Base-by-base conservation (phyloP, 148 eudicot genomes). In the Arbutus unedo region DNA sequence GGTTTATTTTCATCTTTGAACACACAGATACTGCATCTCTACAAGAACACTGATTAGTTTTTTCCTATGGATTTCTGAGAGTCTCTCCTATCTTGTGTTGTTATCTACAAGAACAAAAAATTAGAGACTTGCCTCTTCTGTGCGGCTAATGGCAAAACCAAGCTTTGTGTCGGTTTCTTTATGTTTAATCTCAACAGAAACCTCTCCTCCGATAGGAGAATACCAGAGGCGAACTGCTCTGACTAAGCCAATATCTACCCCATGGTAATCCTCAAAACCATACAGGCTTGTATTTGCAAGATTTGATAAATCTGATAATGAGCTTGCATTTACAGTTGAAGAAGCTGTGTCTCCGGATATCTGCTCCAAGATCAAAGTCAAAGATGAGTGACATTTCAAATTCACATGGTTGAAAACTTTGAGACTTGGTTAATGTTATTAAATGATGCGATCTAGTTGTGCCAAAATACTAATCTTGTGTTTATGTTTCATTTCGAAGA, bases 221-320 rank as follows among this genome's bases (percentile, higher is more conserved):
- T 89, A 94, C 98, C 98, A 94, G 68, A 94, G 90, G 47, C 98
- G 93, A 86, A 92, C 90, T 19, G 95, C 92, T 88, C 93, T 88
- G 14, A 94, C 97, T 9, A 94, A 90, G 21, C 98, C 97, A 71
- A 94, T 93, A 80, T 94, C 98, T 11, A 93, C 92, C 56, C 96
- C 98, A 43, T 94, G 98, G 86, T 94, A 94, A 83, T 94, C 98
- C 85, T 93, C 98, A 79, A 94, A 93, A 50, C 98, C 98, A 74
- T 94, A 94, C 0, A 94, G 80, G 84, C 98, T 94, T 55, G 93
- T 85, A 84, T 91, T 91, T 16, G 93, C 95, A 49, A 94, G 89
- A 60, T 87, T 90, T 59, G 97, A 89, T 82, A 95, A 85, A 85
- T 94, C 98, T 8, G 94, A 90, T 13, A 93, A 80, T 54, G 97